These are phyloP conservation scores for Arachnomyces sp. DNA, from an alignment of 2,329 filamentous ascomycete species.

Conservation along the genomic window DNA sequence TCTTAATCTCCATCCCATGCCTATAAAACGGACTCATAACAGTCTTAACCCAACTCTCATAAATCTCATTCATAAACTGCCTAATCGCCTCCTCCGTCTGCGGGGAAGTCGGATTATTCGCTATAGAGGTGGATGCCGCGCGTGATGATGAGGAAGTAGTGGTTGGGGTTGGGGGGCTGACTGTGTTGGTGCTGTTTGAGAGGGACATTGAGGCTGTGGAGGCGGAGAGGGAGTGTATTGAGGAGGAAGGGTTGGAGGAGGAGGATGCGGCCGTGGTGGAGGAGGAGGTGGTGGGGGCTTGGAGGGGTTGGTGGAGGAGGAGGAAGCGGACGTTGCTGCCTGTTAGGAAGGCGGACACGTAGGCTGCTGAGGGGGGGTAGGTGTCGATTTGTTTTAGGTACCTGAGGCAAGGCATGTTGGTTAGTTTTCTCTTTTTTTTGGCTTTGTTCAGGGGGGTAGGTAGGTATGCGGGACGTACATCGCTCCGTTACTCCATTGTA, in stretches of 20 bases:
- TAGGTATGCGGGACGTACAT: conserved; percentile 50
- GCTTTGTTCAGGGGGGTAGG: conserved; percentile 9
- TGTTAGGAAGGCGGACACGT: conserved; percentile 90
- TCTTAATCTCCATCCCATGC: conserved; percentile 74
- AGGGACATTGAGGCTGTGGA: conserved; percentile 17
- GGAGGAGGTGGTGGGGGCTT: conserved; percentile 37
- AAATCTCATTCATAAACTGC: conserved; percentile 90
- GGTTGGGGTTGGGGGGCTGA: too few relatives aligned
- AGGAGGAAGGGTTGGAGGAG: conserved; percentile 14
- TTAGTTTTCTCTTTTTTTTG: background rate
- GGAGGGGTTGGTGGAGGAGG: conserved; percentile 73
- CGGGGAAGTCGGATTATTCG: conserved; percentile 74
- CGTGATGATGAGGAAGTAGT: conserved; percentile 26
- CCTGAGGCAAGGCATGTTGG: conserved; percentile 40
- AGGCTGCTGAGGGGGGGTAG: conserved; percentile 75
- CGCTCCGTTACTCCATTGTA: conserved; percentile 81
- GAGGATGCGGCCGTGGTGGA: conserved; percentile 27
- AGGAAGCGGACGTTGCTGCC: conserved; percentile 89
- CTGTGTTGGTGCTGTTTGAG: conserved; percentile 8
- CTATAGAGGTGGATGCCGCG: conserved; percentile 60
- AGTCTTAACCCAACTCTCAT: conserved; percentile 94
- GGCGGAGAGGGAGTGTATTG: conserved; percentile 3
- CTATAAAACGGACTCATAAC: conserved; percentile 96
- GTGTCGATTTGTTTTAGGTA: conserved; percentile 96
- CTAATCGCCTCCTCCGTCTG: conserved; percentile 93